Evolutionary conservation across 495 filamentous ascomycete genomes (phyloP), one percentile per base, ranked within the genome.

Genomic region (Halenospora varia): DNA sequence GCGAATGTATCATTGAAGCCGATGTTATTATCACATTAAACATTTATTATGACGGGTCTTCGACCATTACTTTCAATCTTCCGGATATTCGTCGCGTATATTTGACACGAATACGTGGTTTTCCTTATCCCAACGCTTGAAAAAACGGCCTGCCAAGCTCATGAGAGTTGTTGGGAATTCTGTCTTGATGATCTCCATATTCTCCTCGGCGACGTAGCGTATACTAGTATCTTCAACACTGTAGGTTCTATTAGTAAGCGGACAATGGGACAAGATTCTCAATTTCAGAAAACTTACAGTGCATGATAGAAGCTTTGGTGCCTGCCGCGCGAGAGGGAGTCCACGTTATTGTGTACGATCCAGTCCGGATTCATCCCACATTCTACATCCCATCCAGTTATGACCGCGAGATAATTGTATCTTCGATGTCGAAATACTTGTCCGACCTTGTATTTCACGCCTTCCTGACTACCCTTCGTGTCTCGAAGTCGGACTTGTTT

Each of bases 191-290:
- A 85, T 76, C 53, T 83, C 77, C 49, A 96, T 88, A 62, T 94
- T 97, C 62, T 96, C 90, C 71, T 96, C 88, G 4, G 90, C 88
- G 6, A 97, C 88, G 68, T 92, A 84, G 68, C 90, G 77, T 62
- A 83, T 69, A 71, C 79, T 82, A 67, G 83, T 76, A 61, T 92
- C 90, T 54, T 84, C 83, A 50, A 86, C 88, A 63, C 63, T 66
- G 23, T 40, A 58, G 26, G 54, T 60, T 52, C 56, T 60, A 57
- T 55, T 86, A 88, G 53, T 18, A 46, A 57, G 58, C 35, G 25
- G 22, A 68, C 51, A 65, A 51, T 58, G 25, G 47, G 25, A 48
- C 56, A 48, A 55, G 13, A 17, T 44, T 11, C n/a, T n/a, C n/a
- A n/a, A n/a, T 54, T 62, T 18, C 17, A 55, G 41, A 15, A 39